Base-by-base conservation (phyloP, 495 filamentous ascomycete species). In the Penicillium dipodomyicola region DNA sequence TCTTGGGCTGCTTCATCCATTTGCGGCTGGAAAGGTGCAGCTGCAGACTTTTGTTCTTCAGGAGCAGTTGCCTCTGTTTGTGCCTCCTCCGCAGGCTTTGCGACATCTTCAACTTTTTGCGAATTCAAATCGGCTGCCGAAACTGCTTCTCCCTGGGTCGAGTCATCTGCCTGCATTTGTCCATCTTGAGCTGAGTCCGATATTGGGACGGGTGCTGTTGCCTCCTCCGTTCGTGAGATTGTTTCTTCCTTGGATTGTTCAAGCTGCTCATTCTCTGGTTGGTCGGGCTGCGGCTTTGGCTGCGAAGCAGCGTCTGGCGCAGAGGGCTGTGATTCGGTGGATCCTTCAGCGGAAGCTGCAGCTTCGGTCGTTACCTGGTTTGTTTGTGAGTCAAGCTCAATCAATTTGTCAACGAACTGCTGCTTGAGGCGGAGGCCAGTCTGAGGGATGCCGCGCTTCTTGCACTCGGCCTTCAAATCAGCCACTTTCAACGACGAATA, bases 381-480 rank as follows among this genome's bases (percentile, higher is more conserved):
- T 39, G 65, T 49, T 45, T 67, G 54, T 19, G 49, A 65, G 57
- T 81, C 78, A 39, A 75, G 70, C 43, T 81, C 77, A 3, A 66
- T 45, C n/a, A 82, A 54, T 52, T 71, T 71, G 52, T 80, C 74
- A 49, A 82, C 69, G 33, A 77, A 72, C 5, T 79, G 65, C 47
- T 78, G 74, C 58, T 79, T 79, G n/a, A 78, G 66, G 47, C 79
- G 72, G 33, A 81, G 67, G 3, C 78, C 78, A 17, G 80, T 79
- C 56, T 78, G 78, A 29, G 79, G 70, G 51, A 82, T 73, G 45
- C 73, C 75, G 52, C 78, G 80, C 49, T 65, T 76, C 57, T 78
- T 79, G 56, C 81, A 69, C 65, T 82, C 78, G 20, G 77, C 75
- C 64, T 80, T 80, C 52, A 82, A 64, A 42, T 81, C 79, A n/a